Evolutionary conservation across 306 rosid genomes (phyloP).

Genomic region (Trifolium dubium): DNA sequence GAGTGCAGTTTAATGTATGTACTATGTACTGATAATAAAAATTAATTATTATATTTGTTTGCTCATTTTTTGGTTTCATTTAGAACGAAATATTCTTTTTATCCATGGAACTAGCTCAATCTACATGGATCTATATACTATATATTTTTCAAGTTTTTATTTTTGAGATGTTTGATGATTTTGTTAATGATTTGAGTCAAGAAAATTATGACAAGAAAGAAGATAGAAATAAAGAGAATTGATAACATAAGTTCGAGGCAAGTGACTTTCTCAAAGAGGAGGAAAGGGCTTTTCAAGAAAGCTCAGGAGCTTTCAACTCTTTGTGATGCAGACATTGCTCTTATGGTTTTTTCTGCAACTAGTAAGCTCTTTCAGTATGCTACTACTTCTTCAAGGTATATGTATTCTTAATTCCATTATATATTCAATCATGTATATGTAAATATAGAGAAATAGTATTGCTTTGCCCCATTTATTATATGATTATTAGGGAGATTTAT

Average conservation of each 20-base stretch:
- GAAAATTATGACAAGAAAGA: constrained; percentile 61
- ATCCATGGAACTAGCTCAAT: not conserved
- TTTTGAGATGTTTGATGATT: constrained; percentile 9
- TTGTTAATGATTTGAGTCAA: not conserved
- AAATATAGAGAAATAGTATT: too few species aligned
- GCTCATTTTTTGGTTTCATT: not conserved
- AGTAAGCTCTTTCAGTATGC: constrained; percentile 59
- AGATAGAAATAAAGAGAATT: constrained; percentile 57
- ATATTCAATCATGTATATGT: not conserved
- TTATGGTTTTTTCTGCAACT: constrained; percentile 57
- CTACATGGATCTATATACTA: not conserved
- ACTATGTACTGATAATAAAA: too few species aligned
- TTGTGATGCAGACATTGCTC: constrained; percentile 65
- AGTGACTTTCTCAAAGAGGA: constrained; percentile 64
- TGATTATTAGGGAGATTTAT: too few species aligned
- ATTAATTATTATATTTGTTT: not conserved
- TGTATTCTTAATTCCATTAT: not conserved
- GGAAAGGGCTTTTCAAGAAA: constrained; percentile 63
- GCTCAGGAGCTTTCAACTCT: constrained; percentile 61
- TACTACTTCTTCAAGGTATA: constrained; percentile 48
- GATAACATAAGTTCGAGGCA: constrained; percentile 59
- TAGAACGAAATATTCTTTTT: not conserved
- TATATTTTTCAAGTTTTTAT: not conserved
- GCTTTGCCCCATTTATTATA: too few species aligned
- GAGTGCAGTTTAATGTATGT: constrained; percentile 12